Percentiles rank a stretch among this genome's conserved stretches.
Conservation (phyloP, 2,329 filamentous ascomycete species). For the Penicillium occitanis region DNA sequence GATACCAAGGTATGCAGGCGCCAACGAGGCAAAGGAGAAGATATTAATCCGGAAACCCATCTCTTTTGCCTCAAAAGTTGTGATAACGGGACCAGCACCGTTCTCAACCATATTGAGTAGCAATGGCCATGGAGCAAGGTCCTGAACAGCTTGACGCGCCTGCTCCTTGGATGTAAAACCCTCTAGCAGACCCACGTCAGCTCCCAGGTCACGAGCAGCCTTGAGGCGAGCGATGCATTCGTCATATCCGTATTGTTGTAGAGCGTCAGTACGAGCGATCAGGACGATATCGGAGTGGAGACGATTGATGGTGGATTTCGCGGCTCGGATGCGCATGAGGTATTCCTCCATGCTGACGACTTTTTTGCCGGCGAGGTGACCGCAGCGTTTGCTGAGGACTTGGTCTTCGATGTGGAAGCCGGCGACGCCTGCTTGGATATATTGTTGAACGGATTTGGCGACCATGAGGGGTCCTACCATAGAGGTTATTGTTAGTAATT, state of each 20-base stretch:
- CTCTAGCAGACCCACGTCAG: slow-evolving; percentile 46
- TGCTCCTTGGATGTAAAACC: slow-evolving; percentile 42
- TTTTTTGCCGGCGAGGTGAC: slow-evolving; percentile 42
- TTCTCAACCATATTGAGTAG: slow-evolving; percentile 49
- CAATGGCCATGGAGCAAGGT: slow-evolving; percentile 42
- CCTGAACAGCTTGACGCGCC: slow-evolving; percentile 36
- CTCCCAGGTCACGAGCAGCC: slow-evolving; percentile 42
- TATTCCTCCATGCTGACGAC: slow-evolving; percentile 39
- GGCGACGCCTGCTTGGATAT: slow-evolving; percentile 55
- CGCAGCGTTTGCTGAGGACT: slow-evolving; percentile 47
- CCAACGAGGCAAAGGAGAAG: slow-evolving; percentile 43
- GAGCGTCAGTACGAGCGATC: slow-evolving; percentile 45
- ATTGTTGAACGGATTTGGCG: slow-evolving; percentile 51
- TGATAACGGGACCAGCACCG: slow-evolving; percentile 42
- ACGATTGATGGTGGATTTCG: slow-evolving; percentile 24
- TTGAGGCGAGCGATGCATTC: slow-evolving; percentile 40
- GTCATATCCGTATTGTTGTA: slow-evolving; percentile 40
- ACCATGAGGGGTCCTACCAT: slow-evolving; percentile 47
- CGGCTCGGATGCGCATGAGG: slow-evolving; percentile 40
- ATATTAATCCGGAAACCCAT: slow-evolving; percentile 48
- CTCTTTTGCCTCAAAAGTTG: slow-evolving; percentile 39
- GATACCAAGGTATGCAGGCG: slow-evolving; percentile 40
- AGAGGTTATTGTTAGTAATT: not conserved
- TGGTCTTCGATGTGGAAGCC: slow-evolving; percentile 61
- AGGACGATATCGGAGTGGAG: slow-evolving; percentile 45